Base-by-base conservation (phyloP, 129 eudicot species). In the Escallonia rubra region DNA sequence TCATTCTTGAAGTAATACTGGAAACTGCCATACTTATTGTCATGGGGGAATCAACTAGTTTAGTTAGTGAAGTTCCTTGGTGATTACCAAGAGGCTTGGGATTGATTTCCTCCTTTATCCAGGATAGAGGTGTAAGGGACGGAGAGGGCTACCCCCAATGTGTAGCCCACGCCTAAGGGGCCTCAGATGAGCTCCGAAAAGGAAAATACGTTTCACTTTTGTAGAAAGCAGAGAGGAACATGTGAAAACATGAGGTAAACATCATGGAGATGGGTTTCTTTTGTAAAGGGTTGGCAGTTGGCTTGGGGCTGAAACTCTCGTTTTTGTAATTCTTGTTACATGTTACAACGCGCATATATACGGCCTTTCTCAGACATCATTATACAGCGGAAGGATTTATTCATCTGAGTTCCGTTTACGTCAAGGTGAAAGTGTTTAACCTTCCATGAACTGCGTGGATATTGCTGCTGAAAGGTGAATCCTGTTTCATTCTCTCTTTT, bases 1-100 rank as follows among this genome's bases (percentile, higher is more conserved):
- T 65, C 63, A 68, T 48, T 70, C 74, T 43, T 64, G 41, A 59
- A 74, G 69, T 74, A 61, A 68, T 62, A 39, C 40, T 49, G 34
- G 6, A 55, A 44, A 68, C 8, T 23, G 11, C 9, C 63, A 9
- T 52, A 67, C 10, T 58, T 13, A 12, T 54, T 42, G 42, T 9
- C 46, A 41, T 23, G 34, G 34, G 34, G 34, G 34, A 23, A 23
- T 23, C 34, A 0, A 23, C 34, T 23, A 23, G 34, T 23, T 23
- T 0, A 23, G 34, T 23, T 23, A 23, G 1, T 23, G n/a, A n/a
- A n/a, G 34, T 23, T 1, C 34, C 34, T 23, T 23, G 34, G 34
- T 23, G 34, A 23, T 23, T 23, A 23, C 0, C 34, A 23, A 23
- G 34, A 23, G 34, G 34, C 34, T 23, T 23, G 34, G 34, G 34